Evolutionary conservation across 306 rosid species (phyloP), one percentile per base, ranked within the genome.

Genomic region (Lathyrus tuberosus): DNA sequence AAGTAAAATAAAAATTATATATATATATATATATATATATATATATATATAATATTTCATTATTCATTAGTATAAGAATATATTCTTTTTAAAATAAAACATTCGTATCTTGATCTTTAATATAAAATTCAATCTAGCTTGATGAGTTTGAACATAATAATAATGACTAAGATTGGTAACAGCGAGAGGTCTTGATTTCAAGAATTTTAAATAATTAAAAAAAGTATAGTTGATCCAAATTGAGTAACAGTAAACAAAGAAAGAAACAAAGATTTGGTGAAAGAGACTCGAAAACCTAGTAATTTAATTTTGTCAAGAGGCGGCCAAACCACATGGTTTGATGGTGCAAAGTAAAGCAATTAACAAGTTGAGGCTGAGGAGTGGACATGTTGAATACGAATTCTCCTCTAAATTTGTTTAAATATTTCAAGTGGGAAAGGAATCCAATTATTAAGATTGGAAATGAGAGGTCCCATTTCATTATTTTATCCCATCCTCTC

Each of bases 341-440:
- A 48, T 56, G 14, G 24, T 30, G 5, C 54, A 73, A 7, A 35
- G 40, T 1, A 35, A 35, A 46, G 8, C 14, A 24, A 62, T 30
- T n/a, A 62, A 33, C 38, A 48, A 59, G 70, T 49, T 26, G 56
- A 53, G 49, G 70, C 8, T 51, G 53, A 26, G 52, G 26, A 41
- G 43, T 70, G 75, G 61, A 53, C 62, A 77, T 38, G 59, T 48
- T 48, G 65, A 58, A 78, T 37, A 16, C 69, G 56, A 38, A 8
- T 52, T 24, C 63, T 41, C 58, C 26, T 60, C 30, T 43, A 22
- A 56, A 48, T 13, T 13, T 57, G 8, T 69, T 13, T 57, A 12
- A 13, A 57, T 48, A 48, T 48, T 37, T 42, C 48, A 6, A 10
- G 75, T 69, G 75, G 70, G 75, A 53, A 40, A 63, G 61, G 53